Base-by-base conservation (phyloP, 2,329 filamentous ascomycete genomes). In the Cordyceps farinosa region DNA sequence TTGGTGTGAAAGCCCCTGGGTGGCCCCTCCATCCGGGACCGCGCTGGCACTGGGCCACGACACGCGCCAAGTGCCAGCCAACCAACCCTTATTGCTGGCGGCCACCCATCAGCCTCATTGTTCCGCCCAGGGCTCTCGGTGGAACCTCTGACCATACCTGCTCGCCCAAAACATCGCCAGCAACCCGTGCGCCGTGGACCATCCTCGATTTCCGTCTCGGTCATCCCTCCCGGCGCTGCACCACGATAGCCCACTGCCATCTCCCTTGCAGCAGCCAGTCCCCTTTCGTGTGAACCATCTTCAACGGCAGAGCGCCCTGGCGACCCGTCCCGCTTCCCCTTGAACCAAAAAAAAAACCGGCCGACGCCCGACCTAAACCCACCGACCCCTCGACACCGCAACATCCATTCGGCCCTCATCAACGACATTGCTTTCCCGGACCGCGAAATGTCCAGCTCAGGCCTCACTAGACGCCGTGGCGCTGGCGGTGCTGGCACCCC, bases 381-480 rank as follows among this genome's bases (percentile, higher is more conserved):
- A 36, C 54, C 45, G 36, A 29, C n/a, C 48, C 30, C 38, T 27
- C 34, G 47, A 34, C 34, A 51, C 47, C 34, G 47, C 57, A 42
- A 40, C 42, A 34, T 29, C 47, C 36, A 29, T 17, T 42, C 29
- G 17, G 15, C 22, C 17, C 54, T 47, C 55, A 59, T 42, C 30
- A 40, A 42, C n/a, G 17, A 32, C 34, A n/a, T 36, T 42, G 13
- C 52, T 30, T 58, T 30, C 10, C 30, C 36, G 50, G 62, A 40
- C 40, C 58, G 72, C 70, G 66, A 59, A 64, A 73, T 74, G 72
- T 74, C 72, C 65, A 70, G 80, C 65, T 85, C 83, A 65, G 84
- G 84, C 69, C 78, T 87, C 73, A 87, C 85, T 65, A 78, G 85
- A 75, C 84, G 84, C 84, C 82, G 90, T 82, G 83, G 91, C 85